Evolutionary conservation across 177 flowering plant genomes (phyloP), one percentile per base, ranked within the genome.

Genomic region (Vitis hybrid): DNA sequence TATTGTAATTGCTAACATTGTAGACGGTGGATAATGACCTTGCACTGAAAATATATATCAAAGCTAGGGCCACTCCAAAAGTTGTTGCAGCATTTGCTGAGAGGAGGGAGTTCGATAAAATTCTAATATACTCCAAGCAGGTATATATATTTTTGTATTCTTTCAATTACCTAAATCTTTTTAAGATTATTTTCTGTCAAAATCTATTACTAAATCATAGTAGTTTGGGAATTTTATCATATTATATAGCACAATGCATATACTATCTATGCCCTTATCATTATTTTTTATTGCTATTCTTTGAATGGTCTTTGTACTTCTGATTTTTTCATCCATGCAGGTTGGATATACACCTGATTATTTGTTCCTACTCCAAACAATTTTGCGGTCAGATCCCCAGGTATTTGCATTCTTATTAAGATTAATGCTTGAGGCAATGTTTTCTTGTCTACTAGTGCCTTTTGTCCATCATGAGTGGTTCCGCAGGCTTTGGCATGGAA

Each of bases 71-170:
- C 72, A 95, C 99, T 21, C 98, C 98, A 13, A 95, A 95, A 82
- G 99, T 95, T 71, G 99, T 95, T 71, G 99, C 99, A 16, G 99
- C 99, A 74, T 95, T 95, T 87, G 99, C 99, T 59, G 99, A 95
- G 75, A 74, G 98, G 60, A 87, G 97, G 80, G 99, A 95, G 78
- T 95, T 95, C 74, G 99, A 95, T 83, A 95, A 95, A 70, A 95
- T 95, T 72, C 83, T 95, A 21, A 88, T 95, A 49, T 95, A 95
- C 85, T 95, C 99, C 13, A 95, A 93, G 82, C 99, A 95, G 94
- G 99, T 93, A 46, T 64, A 16, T 40, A 40, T 40, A 40, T 40
- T 6, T 40, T 40, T 40, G 46, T 40, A 40, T 40, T 5, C 46
- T 40, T 6, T 40, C 8, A 7, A 7, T 40, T 40, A 7, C 46